Evolutionary conservation across 257 asterid species (phyloP), one percentile per base, ranked within the genome.

Genomic region (Penstemon eatonii): DNA sequence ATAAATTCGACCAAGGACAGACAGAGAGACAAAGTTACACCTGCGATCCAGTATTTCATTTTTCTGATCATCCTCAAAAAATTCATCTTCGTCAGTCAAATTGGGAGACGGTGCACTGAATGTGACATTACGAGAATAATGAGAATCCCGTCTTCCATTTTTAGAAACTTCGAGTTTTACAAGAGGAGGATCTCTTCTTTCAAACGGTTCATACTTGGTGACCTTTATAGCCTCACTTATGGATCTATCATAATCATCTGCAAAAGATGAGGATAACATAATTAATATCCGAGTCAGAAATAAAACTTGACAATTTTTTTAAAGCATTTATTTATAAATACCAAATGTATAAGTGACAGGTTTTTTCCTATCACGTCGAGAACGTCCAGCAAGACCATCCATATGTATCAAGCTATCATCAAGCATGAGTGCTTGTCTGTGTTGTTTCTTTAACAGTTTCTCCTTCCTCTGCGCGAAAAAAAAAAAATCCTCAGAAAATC

Each of bases 191-290:
- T 87, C 96, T 72, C 86, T 75, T 60, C 85, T 70, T 55, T 79
- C 83, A 57, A 47, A 74, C 60, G 80, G 87, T 78, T 87, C 93
- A 7, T 91, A 88, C 99, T 90, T 90, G 85, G 99, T 87, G 77
- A 85, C 80, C 82, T 93, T 90, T 73, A 93, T 76, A 75, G 97
- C 97, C 83, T 94, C 99, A 51, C 78, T 93, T 66, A 93, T 90
- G 38, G 99, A 88, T 60, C 92, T 86, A 73, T 93, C 99, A 70
- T 85, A 90, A 84, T 88, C 99, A 79, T 93, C 99, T 93, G 96
- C 75, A 69, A 25, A 70, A 65, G 8, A 39, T 36, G 8, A 44
- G n/a, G 5, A 60, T 60, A 60, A 42, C 33, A 25, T 18, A 37
- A 55, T 39, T 53, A 65, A 45, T 66, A 13, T 57, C n/a, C 68